These are phyloP conservation scores for Citrus trifoliata DNA, from an alignment of 345 rosid genomes.

Conservation along the genomic window DNA sequence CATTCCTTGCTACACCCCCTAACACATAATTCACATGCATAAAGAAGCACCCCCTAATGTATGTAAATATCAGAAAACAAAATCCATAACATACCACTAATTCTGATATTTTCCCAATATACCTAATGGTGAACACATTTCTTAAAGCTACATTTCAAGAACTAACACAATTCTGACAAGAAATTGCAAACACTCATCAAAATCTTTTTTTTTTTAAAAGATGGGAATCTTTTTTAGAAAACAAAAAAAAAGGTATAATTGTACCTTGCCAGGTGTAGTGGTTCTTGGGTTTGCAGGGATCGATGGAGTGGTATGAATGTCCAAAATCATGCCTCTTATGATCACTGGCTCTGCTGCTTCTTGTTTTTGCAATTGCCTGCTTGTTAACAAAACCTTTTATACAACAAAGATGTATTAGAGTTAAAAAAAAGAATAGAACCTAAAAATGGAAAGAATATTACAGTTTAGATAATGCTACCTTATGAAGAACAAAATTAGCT, in stretches of 20 bases:
- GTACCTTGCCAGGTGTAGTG: constrained; percentile 72
- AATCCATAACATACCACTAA: background rate
- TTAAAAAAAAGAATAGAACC: background rate
- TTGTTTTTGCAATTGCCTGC: constrained; percentile 5
- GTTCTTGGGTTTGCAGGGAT: constrained; percentile 53
- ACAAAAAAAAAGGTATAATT: background rate
- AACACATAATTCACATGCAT: constrained; percentile 51
- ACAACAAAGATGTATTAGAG: background rate
- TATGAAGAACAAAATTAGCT: constrained; percentile 2
- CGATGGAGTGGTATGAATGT: constrained; percentile 67
- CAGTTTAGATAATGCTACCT: background rate
- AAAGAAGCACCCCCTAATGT: background rate
- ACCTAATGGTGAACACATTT: background rate
- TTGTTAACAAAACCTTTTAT: constrained; percentile 21
- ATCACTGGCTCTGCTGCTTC: constrained; percentile 49
- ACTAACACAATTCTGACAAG: background rate
- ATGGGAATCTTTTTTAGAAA: background rate
- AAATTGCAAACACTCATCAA: too few species aligned
- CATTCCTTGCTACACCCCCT: constrained; percentile 92
- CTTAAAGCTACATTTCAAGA: background rate
- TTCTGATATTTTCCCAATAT: background rate
- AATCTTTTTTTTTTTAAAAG: too few species aligned
- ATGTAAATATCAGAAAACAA: background rate
- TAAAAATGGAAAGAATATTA: background rate
- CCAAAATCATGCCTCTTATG: constrained; percentile 76